phyloP scores from a whole-genome alignment of 2,329 filamentous ascomycete species.

The Alternaria burnsii region DNA sequence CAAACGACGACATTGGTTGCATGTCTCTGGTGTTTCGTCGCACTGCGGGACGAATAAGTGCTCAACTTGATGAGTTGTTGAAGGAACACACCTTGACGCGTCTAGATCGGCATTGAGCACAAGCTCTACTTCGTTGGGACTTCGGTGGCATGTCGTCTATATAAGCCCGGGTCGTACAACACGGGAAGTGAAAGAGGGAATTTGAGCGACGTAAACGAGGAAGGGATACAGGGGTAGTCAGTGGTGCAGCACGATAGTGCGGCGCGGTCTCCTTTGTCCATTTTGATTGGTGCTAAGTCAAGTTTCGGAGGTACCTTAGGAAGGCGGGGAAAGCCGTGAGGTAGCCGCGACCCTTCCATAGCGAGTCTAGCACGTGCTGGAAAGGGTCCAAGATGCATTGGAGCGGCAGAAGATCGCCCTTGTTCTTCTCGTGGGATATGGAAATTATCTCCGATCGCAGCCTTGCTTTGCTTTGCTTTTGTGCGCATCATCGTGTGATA shows the following conservation, averaged over 20 bases:
- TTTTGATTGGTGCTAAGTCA: slow-evolving; percentile 49
- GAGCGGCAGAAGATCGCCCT: no score
- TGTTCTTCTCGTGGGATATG: no score
- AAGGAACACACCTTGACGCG: slow-evolving; percentile 41
- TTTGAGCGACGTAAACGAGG: slow-evolving; percentile 15
- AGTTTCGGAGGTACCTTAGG: slow-evolving; percentile 33
- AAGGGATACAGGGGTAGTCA: background rate
- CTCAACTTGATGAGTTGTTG: background rate
- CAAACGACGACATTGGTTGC: slow-evolving; percentile 28
- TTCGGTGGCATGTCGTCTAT: slow-evolving; percentile 27
- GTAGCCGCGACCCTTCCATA: background rate
- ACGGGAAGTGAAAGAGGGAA: slow-evolving; percentile 25
- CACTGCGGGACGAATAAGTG: slow-evolving; percentile 22
- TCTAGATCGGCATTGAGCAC: slow-evolving; percentile 46
- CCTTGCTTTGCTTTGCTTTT: background rate
- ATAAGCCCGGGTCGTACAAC: background rate
- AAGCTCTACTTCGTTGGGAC: slow-evolving; percentile 45
- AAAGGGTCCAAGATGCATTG: no score
- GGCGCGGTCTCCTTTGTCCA: background rate
- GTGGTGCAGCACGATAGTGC: background rate
- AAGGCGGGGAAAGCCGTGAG: background rate
- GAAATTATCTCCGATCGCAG: background rate
- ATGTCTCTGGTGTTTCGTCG: slow-evolving; percentile 41
- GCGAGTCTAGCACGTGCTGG: no score
- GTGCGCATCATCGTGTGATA: background rate